Evolutionary conservation across 805 yeast species (phyloP).

Genomic region (Starmerella stigmatis): DNA sequence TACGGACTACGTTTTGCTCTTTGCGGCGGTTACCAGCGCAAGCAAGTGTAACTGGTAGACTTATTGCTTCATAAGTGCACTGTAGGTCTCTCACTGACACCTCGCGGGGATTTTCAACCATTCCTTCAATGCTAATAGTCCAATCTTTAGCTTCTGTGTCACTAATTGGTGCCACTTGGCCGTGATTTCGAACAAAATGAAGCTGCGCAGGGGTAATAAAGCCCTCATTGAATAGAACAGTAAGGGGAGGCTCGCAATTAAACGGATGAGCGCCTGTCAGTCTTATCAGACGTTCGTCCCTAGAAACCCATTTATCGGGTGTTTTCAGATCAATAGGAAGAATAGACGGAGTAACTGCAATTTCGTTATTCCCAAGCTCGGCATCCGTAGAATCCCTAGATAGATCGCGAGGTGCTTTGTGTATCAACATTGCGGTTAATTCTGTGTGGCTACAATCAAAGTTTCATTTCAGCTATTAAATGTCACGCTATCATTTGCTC

Average conservation of each 20-base stretch:
- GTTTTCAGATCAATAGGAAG: slow-evolving; percentile 25
- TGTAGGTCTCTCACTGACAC: slow-evolving; percentile 27
- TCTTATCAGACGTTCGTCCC: slow-evolving; percentile 28
- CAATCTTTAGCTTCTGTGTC: slow-evolving; percentile 27
- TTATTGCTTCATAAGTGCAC: slow-evolving; percentile 26
- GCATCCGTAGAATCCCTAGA: neutral
- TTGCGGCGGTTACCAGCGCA: slow-evolving; percentile 34
- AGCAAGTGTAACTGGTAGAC: slow-evolving; percentile 31
- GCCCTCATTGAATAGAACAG: slow-evolving; percentile 27
- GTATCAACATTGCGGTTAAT: no score
- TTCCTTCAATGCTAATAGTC: slow-evolving; percentile 29
- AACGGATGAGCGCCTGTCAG: slow-evolving; percentile 33
- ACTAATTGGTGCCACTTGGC: slow-evolving; percentile 28
- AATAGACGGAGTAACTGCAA: neutral
- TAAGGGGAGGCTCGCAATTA: slow-evolving; percentile 30
- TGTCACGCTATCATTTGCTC: no score
- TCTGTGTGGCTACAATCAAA: no score
- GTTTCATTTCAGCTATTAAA: no score
- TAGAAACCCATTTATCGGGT: slow-evolving; percentile 29
- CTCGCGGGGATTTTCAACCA: slow-evolving; percentile 29
- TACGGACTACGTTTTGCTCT: slow-evolving; percentile 32
- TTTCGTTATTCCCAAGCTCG: no score
- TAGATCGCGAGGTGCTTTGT: no score
- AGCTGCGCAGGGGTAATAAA: slow-evolving; percentile 30
- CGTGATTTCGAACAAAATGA: slow-evolving; percentile 34